Conservation (phyloP, 495 filamentous ascomycete species). For the Neurospora hispaniola region DNA sequence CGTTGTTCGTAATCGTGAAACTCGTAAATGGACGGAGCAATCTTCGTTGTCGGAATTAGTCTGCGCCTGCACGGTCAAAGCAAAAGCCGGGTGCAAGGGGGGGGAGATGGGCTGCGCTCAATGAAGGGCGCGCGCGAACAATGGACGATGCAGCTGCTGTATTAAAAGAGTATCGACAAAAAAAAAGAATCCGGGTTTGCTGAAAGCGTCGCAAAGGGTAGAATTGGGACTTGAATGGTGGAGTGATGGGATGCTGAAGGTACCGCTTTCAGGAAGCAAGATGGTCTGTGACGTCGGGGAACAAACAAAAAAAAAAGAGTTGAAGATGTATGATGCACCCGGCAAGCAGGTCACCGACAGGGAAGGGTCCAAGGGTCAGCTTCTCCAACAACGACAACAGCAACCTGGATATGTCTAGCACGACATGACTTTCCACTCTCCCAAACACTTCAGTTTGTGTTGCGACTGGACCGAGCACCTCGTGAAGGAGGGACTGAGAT, state of each 20-base stretch:
- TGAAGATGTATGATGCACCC: background rate
- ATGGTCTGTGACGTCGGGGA: background rate
- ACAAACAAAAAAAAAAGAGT: constrained; percentile 3
- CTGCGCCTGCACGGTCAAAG: background rate
- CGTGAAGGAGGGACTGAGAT: background rate
- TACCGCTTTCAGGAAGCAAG: background rate
- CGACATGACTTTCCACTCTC: background rate
- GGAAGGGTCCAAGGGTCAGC: background rate
- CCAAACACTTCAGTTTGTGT: background rate
- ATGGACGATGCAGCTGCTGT: constrained; percentile 25
- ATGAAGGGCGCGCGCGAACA: constrained; percentile 7
- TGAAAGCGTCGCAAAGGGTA: constrained; percentile 7
- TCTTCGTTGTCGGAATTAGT: background rate
- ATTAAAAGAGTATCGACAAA: constrained; percentile 18
- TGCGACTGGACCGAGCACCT: background rate
- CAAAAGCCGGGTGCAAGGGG: constrained; percentile 1
- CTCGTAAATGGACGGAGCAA: background rate
- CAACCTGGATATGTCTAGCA: background rate
- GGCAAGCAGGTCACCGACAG: background rate
- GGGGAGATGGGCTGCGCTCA: constrained; percentile 5
- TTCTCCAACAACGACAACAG: background rate
- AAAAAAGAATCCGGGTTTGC: background rate
- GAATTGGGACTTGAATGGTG: background rate
- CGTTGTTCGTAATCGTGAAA: constrained; percentile 1
- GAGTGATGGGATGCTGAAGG: background rate